Base-by-base conservation (phyloP, 345 rosid genomes). In the Syzygium oleosum region DNA sequence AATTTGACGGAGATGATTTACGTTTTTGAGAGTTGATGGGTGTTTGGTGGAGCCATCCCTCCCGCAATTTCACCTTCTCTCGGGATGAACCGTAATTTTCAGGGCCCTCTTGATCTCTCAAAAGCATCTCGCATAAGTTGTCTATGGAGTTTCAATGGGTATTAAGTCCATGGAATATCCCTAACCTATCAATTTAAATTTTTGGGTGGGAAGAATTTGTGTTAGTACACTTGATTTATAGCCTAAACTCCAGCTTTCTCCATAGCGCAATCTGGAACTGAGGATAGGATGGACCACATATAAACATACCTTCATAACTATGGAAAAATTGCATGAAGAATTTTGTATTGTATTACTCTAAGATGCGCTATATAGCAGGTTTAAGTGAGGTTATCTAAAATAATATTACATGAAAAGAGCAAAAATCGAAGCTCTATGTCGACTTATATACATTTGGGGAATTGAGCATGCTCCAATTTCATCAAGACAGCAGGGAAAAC, bases 401-500 rank as follows among this genome's bases (percentile, higher is more conserved):
- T 34, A 73, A 9, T 19, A 58, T 89, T 21, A 31, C 58, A 84
- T 85, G 87, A 54, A 88, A 88, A 84, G 87, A 89, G 85, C 83
- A 52, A 84, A 65, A 41, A 34, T 85, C 10, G 29, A 85, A 31
- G 61, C 56, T 58, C 63, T 85, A 38, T 34, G 86, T 85, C 54
- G 51, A 21, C 86, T 52, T 91, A 91, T 91, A 85, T 89, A 91
- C 92, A 89, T 17, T 38, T 34, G 58, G 19, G 31, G 25, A 38
- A 38, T 73, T 23, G 77, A 87, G 56, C 53, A 68, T 87, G 85
- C 61, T 61, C 52, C 52, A 68, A 55, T 80, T 87, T 92, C 91
- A 92, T 38, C 89, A 88, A 83, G 91, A 91, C 49, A 96, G 93
- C 90, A 86, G 90, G 87, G 95, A 94, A 55, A 95, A 87, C 93